phyloP scores from a whole-genome alignment of 2,329 filamentous ascomycete genomes.

The Arthroderma sp. region DNA sequence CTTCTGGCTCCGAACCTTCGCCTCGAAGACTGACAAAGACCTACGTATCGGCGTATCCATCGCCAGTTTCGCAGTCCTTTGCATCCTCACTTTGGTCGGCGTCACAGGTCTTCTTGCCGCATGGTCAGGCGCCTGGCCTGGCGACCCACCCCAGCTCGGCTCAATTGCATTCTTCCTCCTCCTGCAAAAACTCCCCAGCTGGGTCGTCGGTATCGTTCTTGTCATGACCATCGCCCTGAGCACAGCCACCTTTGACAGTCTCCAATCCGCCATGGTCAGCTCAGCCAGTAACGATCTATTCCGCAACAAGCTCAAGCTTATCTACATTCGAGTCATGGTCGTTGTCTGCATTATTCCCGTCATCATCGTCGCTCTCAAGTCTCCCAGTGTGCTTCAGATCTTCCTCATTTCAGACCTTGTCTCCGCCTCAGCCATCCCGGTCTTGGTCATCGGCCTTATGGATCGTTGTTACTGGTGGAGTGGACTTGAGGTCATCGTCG shows the following conservation, averaged over 20 bases:
- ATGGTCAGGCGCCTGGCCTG: conserved; percentile 61
- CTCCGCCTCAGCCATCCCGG: conserved; percentile 61
- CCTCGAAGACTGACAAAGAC: conserved; percentile 63
- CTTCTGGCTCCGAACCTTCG: conserved; percentile 76
- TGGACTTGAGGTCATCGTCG: conserved; percentile 67
- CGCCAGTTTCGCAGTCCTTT: conserved; percentile 50
- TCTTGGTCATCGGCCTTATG: conserved; percentile 57
- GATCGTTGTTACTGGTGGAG: conserved; percentile 58
- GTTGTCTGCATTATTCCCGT: conserved; percentile 61
- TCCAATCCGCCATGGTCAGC: conserved; percentile 77
- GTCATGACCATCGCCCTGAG: conserved; percentile 68
- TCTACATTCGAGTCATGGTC: conserved; percentile 56
- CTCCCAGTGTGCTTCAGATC: conserved; percentile 13
- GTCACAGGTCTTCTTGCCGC: conserved; percentile 60
- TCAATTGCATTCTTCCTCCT: conserved; percentile 64
- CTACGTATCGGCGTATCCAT: conserved; percentile 61
- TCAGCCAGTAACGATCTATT: conserved; percentile 74
- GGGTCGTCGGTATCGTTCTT: conserved; percentile 71
- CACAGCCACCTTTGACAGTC: conserved; percentile 65
- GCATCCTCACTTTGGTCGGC: conserved; percentile 61
- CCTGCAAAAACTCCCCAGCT: conserved; percentile 56
- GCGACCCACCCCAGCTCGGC: conserved; percentile 48
- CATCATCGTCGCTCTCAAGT: conserved; percentile 28
- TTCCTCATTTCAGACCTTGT: conserved; percentile 38
- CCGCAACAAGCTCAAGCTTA: conserved; percentile 65